phyloP scores from a whole-genome alignment of 2,329 filamentous ascomycete genomes.

The Fusarium tricinctum region DNA sequence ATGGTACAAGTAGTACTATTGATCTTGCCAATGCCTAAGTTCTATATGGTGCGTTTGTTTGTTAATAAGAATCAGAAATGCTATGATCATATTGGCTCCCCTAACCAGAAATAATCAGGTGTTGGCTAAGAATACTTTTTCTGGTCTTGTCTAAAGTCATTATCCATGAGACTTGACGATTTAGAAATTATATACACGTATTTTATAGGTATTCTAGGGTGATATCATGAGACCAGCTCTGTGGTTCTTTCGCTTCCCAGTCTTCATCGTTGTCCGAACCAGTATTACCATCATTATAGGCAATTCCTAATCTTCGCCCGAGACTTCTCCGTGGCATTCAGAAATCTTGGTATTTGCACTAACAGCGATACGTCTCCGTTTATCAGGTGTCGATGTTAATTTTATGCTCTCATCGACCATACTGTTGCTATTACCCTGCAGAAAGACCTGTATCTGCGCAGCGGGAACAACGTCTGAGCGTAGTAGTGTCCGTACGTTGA shows the following conservation, averaged over 20 bases:
- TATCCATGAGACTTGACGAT: no score
- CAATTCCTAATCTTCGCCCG: neutral
- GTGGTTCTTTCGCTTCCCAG: neutral
- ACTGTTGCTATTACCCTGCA: neutral
- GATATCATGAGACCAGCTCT: neutral
- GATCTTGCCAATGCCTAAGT: no score
- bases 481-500: neutral
- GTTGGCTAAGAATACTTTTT: no score
- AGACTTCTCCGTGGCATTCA: neutral
- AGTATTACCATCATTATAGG: neutral
- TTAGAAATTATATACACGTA: neutral
- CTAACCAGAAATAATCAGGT: no score
- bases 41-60: no score
- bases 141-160: no score
- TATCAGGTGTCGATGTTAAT: neutral
- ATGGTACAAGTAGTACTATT: no score
- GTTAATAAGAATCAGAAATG: no score
- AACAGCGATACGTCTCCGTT: neutral
- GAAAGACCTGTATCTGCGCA: conserved; percentile 8
- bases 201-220: no score
- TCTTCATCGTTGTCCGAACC: neutral
- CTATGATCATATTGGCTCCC: no score
- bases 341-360: neutral
- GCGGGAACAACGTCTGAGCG: neutral
- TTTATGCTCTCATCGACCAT: neutral